Percentiles rank a stretch among this genome's conserved stretches.
These are phyloP conservation scores for Tolypocladium capitatum DNA, from an alignment of 2,329 filamentous ascomycete genomes.

Conservation along the genomic window DNA sequence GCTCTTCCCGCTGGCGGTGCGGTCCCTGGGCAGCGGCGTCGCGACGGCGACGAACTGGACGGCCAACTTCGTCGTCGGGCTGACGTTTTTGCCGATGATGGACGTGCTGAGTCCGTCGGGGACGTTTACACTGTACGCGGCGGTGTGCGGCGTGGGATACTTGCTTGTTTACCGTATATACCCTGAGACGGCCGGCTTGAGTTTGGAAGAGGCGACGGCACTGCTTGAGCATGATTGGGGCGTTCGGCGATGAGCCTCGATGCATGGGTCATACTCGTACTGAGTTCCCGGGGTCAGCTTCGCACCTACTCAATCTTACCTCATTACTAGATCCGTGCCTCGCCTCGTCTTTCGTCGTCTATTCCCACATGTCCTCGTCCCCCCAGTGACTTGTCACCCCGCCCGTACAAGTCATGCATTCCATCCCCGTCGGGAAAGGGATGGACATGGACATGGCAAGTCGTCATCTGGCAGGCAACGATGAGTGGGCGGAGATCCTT, in stretches of 20 bases:
- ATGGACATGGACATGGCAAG: too few species aligned
- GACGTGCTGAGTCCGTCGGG: constrained; percentile 55
- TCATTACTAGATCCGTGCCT: too few species aligned
- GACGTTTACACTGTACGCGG: constrained; percentile 73
- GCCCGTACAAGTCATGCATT: too few species aligned
- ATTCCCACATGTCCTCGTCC: too few species aligned
- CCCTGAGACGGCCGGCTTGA: constrained; percentile 73
- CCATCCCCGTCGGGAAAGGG: too few species aligned
- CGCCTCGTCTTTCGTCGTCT: too few species aligned
- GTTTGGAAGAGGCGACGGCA: constrained; percentile 64
- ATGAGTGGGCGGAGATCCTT: too few species aligned
- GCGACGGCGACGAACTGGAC: constrained; percentile 78
- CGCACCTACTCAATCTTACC: too few species aligned
- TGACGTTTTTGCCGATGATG: constrained; percentile 85
- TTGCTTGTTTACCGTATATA: constrained; percentile 59
- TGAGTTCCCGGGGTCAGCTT: too few species aligned
- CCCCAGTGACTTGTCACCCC: too few species aligned
- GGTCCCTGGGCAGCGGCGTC: constrained; percentile 57
- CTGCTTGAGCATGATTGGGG: constrained; percentile 65
- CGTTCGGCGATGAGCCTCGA: constrained; percentile 28
- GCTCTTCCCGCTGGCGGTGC: constrained; percentile 67
- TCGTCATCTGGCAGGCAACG: too few species aligned
- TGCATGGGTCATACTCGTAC: too few species aligned
- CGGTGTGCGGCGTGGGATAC: constrained; percentile 57
- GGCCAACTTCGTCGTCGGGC: constrained; percentile 71